Evolutionary conservation across 441 rosid species (phyloP).

Genomic region (Pelargonium fulgidum): DNA sequence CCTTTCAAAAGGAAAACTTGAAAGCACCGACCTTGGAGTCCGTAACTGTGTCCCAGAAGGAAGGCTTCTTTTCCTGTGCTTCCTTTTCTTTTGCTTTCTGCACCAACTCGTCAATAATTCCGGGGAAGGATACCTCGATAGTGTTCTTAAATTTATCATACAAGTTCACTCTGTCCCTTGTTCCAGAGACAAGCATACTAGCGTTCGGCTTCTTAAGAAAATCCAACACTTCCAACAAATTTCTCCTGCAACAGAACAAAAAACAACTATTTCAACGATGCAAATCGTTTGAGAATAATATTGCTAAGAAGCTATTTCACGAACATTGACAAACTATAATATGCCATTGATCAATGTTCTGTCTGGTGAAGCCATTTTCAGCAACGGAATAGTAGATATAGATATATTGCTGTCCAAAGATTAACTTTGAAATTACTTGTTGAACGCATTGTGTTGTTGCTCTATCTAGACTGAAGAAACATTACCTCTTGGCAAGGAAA

Average conservation of each 20-base stretch:
- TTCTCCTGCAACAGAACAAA: conserved; percentile 51
- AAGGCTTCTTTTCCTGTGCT: conserved; percentile 43
- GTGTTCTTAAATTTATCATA: conserved; percentile 68
- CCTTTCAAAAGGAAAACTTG: conserved; percentile 63
- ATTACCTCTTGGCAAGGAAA: too few species aligned
- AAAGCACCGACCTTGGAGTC: conserved; percentile 74
- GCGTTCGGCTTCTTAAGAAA: conserved; percentile 89
- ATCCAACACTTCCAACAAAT: conserved; percentile 67
- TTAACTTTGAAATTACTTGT: too few species aligned
- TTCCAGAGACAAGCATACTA: conserved; percentile 72
- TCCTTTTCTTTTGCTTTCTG: conserved; percentile 50
- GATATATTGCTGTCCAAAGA: too few species aligned
- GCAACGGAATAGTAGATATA: too few species aligned
- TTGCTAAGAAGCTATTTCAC: too few species aligned
- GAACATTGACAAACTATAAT: too few species aligned
- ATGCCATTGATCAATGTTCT: too few species aligned
- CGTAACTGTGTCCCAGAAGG: conserved; percentile 81
- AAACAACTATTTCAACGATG: background rate
- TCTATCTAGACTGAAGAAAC: too few species aligned
- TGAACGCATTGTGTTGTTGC: too few species aligned
- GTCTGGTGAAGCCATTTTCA: too few species aligned
- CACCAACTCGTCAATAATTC: conserved; percentile 46
- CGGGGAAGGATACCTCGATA: conserved; percentile 51
- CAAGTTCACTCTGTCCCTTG: conserved; percentile 67
- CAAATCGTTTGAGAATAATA: background rate